A percentile compares a stretch with the other conserved stretches of the same genome.
Conservation (phyloP, 139 green algal genomes). For the Haematococcus sp. region DNA sequence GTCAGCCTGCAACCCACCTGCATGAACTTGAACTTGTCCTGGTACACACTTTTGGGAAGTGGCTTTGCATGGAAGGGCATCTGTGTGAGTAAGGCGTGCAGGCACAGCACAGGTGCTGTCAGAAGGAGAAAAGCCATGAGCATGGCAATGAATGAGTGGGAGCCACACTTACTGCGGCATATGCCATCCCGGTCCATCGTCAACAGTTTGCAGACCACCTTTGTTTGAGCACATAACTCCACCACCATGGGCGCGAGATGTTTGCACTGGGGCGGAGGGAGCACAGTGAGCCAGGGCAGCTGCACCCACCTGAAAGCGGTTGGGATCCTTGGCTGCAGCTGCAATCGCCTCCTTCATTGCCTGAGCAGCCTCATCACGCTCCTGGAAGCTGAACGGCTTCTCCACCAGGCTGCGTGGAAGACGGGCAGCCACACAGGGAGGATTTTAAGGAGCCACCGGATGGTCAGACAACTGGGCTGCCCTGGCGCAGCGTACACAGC, state of each 20-base stretch:
- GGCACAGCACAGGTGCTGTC: not conserved
- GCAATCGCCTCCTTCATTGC: conserved; percentile 17
- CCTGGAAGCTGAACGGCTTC: conserved; percentile 56
- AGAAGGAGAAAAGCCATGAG: too few relatives aligned
- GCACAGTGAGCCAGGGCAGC: not conserved
- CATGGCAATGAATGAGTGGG: too few relatives aligned
- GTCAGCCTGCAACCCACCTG: conserved; percentile 5
- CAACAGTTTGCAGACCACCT: not conserved
- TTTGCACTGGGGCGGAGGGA: not conserved
- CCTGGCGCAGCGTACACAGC: too few relatives aligned
- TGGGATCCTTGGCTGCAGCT: conserved; percentile 38
- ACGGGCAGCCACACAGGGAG: not conserved
- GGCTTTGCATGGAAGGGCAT: conserved; percentile 33
- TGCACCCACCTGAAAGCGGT: conserved; percentile 40
- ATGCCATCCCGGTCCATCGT: not conserved
- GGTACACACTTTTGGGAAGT: conserved; percentile 11
- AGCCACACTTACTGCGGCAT: too few relatives aligned
- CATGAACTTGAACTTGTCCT: conserved; percentile 31
- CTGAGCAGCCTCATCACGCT: conserved; percentile 28
- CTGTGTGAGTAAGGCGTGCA: not conserved
- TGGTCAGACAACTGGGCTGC: too few relatives aligned
- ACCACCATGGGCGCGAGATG: too few relatives aligned
- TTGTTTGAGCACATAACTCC: not conserved
- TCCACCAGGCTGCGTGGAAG: conserved; percentile 33
- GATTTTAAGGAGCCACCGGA: too few relatives aligned